Conservation (phyloP, 495 filamentous ascomycete genomes). For the Monascus purpureus region DNA sequence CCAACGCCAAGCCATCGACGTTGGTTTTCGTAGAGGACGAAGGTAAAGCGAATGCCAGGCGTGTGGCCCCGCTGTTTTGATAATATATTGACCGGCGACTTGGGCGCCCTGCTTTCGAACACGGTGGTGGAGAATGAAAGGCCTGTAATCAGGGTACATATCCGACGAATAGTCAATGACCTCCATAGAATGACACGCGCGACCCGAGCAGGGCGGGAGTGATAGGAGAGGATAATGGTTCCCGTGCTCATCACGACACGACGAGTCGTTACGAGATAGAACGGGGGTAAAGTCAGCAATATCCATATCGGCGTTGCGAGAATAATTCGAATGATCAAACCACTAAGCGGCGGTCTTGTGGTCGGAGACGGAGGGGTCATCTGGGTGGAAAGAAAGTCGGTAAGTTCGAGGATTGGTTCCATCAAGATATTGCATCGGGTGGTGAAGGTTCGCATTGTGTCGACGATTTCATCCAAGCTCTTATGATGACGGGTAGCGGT, state of each 20-base stretch:
- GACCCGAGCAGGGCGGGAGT: conserved; percentile 75
- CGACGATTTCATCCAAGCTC: conserved; percentile 93
- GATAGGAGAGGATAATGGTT: conserved; percentile 76
- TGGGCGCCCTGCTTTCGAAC: conserved; percentile 8
- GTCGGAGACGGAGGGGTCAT: conserved; percentile 83
- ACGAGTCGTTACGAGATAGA: conserved; percentile 75
- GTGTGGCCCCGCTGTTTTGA: conserved; percentile 41
- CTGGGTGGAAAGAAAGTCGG: conserved; percentile 87
- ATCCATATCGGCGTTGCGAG: conserved; percentile 83
- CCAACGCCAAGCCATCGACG: conserved; percentile 88
- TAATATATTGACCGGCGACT: conserved; percentile 28
- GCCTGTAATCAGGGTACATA: conserved; percentile 60
- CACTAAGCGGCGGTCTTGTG: conserved; percentile 79
- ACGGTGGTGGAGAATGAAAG: conserved; percentile 46
- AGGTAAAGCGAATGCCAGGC: conserved; percentile 83
- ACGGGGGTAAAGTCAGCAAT: conserved; percentile 60
- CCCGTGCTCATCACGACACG: conserved; percentile 67
- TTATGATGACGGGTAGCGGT: conserved; percentile 56
- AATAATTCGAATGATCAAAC: conserved; percentile 77
- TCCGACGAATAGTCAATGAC: conserved; percentile 53
- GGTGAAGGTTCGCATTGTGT: conserved; percentile 77
- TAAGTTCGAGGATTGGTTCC: conserved; percentile 74
- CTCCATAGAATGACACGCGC: conserved; percentile 84
- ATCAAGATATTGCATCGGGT: conserved; percentile 81
- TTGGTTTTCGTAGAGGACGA: conserved; percentile 93